Evolutionary conservation across 2,329 filamentous ascomycete species (phyloP), one percentile per base, ranked within the genome.

Genomic region (Calonectria hawksworthii): DNA sequence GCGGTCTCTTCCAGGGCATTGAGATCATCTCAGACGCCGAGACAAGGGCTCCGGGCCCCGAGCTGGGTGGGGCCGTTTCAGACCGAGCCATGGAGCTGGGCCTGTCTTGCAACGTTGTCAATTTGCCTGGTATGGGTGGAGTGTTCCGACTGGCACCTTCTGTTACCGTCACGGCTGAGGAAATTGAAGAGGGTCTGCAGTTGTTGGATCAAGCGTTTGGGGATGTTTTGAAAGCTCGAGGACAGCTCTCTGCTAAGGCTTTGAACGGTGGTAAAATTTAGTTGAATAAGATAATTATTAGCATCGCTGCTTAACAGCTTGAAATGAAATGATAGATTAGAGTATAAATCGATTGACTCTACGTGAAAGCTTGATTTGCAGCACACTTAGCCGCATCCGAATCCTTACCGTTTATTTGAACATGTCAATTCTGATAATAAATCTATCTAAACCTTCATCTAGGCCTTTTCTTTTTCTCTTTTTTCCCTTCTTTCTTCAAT

Each of bases 131-230:
- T 2, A 89, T 89, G 82, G 86, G 86, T 0, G 89, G 88, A 9
- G 87, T 89, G 0, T 89, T 90, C 68, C 84, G 89, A 9, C 82
- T 90, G 64, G 88, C 89, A 8, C 88, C 89, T 0, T 87, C 89
- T 0, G 86, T 90, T 5, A 89, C 87, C 0, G 87, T 90, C 2
- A 86, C 85, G 0, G 83, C 82, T 0, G 84, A 86, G 14, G 84
- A 88, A 76, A 85, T 89, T 65, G 82, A 88, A 11, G 83, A 86
- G 65, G 90, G 88, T 0, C 73, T 92, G 70, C 70, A 70, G 6
- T 88, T 91, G 61, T 82, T 92, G 71, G 89, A 91, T 63, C 83
- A 89, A 72, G 87, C 89, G 2, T 87, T 91, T 41, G 77, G 23
- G 1, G 54, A 50, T n/a, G 74, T 70, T 1, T 38, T 76, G 26